Conservation (phyloP, 805 yeast genomes). For the Candida chilensis region DNA sequence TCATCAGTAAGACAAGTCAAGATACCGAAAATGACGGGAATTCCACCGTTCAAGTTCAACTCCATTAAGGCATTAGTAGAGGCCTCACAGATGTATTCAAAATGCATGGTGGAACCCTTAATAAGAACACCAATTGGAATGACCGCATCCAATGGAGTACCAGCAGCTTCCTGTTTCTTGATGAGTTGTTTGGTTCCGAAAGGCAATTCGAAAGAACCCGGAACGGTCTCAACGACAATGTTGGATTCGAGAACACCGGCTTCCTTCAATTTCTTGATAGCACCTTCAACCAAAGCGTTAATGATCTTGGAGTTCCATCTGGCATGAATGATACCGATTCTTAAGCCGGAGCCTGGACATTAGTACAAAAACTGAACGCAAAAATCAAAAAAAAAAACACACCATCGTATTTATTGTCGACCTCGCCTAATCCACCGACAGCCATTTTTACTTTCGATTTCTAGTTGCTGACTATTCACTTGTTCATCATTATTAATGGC, state of each 20-base stretch:
- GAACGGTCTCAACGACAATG: slow-evolving; percentile 77
- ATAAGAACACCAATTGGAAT: slow-evolving; percentile 92
- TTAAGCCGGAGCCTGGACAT: slow-evolving; percentile 37
- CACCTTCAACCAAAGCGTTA: slow-evolving; percentile 73
- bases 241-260: slow-evolving; percentile 71
- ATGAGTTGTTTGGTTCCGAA: slow-evolving; percentile 56
- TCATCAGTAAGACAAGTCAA: slow-evolving; percentile 90
- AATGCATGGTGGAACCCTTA: slow-evolving; percentile 97
- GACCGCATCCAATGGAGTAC: slow-evolving; percentile 64
- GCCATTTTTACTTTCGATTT: too few species aligned
- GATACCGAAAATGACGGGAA: slow-evolving; percentile 89
- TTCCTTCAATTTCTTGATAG: slow-evolving; percentile 44
- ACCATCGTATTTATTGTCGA: slow-evolving; percentile 65
- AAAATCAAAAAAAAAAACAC: slow-evolving; percentile 6
- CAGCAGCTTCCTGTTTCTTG: slow-evolving; percentile 29
- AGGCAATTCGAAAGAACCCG: slow-evolving; percentile 94
- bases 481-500: too few species aligned
- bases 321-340: slow-evolving; percentile 87
- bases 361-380: slow-evolving; percentile 1
- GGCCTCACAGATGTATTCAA: slow-evolving; percentile 92
- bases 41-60: slow-evolving; percentile 55
- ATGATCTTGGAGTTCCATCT: slow-evolving; percentile 87
- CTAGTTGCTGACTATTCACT: too few species aligned
- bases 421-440: slow-evolving; percentile 69
- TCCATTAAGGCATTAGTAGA: slow-evolving; percentile 80